Percentiles rank a stretch among this genome's conserved stretches.
Conservation (phyloP, 2,329 filamentous ascomycete genomes). For the Paecilomyces sp. region DNA sequence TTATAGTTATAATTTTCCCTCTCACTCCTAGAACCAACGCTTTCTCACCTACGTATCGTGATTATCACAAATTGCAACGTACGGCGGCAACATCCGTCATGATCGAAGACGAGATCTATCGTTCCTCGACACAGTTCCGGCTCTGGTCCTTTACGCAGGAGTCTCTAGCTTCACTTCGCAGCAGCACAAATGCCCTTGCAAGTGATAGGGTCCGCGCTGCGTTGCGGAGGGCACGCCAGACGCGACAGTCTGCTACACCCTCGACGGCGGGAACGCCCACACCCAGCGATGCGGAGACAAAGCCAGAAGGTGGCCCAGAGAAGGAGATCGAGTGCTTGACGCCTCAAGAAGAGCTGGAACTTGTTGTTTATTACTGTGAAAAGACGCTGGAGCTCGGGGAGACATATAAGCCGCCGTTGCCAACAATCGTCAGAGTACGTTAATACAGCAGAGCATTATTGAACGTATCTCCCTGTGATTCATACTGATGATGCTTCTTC, state of each 20-base stretch:
- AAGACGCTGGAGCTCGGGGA: constrained; percentile 52
- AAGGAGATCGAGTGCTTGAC: constrained; percentile 69
- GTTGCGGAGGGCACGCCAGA: constrained; percentile 42
- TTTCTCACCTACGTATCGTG: too few species aligned
- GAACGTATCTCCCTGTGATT: constrained; percentile 38
- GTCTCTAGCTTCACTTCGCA: constrained; percentile 63
- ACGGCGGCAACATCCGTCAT: constrained; percentile 36
- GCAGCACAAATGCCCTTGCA: constrained; percentile 73
- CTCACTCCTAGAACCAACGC: background rate
- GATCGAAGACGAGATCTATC: constrained; percentile 88
- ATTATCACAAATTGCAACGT: background rate
- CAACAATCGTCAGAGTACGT: constrained; percentile 53
- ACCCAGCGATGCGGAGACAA: constrained; percentile 27
- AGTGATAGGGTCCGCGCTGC: constrained; percentile 58
- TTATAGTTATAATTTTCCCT: background rate
- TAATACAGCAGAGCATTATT: constrained; percentile 21
- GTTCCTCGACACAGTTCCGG: constrained; percentile 80
- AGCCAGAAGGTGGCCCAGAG: constrained; percentile 20
- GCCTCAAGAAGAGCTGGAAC: constrained; percentile 70
- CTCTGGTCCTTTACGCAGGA: constrained; percentile 85
- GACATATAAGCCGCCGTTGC: constrained; percentile 50
- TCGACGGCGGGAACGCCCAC: constrained; percentile 24
- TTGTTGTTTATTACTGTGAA: constrained; percentile 73
- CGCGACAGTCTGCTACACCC: constrained; percentile 21
- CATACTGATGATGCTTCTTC: constrained; percentile 5